Conservation (phyloP, 345 rosid species). For the Eucalyptus albens region DNA sequence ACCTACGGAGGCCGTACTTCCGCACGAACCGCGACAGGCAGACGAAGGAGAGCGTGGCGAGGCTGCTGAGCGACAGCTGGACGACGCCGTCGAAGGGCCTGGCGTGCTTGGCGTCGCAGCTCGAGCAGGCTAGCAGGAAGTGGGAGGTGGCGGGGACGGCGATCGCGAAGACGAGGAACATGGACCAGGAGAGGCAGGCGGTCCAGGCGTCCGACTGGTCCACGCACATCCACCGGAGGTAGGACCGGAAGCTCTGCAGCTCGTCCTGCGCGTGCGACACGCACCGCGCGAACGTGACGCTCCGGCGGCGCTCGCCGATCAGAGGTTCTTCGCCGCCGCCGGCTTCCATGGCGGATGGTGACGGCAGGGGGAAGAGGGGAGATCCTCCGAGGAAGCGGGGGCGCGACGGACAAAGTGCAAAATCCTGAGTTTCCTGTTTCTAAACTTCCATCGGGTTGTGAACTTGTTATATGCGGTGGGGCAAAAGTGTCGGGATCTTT, state of each 20-base stretch:
- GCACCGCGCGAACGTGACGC: slow-evolving; percentile 24
- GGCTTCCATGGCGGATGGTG: slow-evolving; percentile 21
- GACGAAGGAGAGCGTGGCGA: slow-evolving; percentile 59
- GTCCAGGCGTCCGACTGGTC: slow-evolving; percentile 59
- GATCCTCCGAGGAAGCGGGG: neutral
- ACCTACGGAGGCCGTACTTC: slow-evolving; percentile 59
- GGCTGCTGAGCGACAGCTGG: slow-evolving; percentile 70
- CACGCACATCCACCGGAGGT: slow-evolving; percentile 80
- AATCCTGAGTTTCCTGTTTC: neutral
- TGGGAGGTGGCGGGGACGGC: slow-evolving; percentile 65
- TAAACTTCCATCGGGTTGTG: no score
- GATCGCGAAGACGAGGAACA: slow-evolving; percentile 49
- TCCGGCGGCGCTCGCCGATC: neutral
- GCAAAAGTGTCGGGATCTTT: neutral
- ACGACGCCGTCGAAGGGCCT: slow-evolving; percentile 69
- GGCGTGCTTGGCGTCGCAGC: slow-evolving; percentile 57
- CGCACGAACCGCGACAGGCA: slow-evolving; percentile 54
- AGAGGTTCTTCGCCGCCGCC: slow-evolving; percentile 16
- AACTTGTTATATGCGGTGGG: neutral
- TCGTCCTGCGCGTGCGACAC: slow-evolving; percentile 67
- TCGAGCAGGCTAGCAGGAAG: slow-evolving; percentile 67
- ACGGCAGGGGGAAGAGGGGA: neutral
- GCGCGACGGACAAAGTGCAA: neutral
- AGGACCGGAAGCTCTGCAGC: slow-evolving; percentile 59
- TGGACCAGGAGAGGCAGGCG: slow-evolving; percentile 58